Evolutionary conservation across 306 rosid genomes (phyloP).

Genomic region (Elaeagnus macrophylla): DNA sequence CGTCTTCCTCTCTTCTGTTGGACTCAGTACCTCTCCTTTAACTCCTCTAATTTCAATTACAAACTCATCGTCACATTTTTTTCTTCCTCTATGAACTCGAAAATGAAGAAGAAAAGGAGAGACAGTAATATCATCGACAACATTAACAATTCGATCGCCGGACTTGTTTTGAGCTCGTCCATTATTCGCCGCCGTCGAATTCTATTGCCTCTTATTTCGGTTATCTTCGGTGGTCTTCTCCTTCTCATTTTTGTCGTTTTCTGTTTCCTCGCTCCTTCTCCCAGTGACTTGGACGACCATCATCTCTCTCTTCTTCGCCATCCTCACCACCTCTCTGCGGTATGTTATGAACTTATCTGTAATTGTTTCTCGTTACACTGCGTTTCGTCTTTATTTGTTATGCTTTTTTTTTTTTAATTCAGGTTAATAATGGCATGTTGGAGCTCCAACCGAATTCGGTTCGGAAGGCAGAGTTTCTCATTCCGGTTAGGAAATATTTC

Average conservation of each 20-base stretch:
- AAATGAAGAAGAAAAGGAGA: no score
- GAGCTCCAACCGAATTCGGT: conserved; percentile 15
- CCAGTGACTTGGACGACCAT: conserved; percentile 18
- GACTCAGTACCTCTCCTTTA: no score
- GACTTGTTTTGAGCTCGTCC: no score
- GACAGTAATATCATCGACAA: no score
- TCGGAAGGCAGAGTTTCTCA: conserved; percentile 17
- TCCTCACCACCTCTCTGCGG: conserved; percentile 4
- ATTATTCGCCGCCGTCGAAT: no score
- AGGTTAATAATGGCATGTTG: conserved; percentile 17
- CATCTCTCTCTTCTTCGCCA: conserved; percentile 13
- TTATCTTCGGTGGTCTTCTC: conserved; percentile 42
- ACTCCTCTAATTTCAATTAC: no score
- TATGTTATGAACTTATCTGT: not conserved
- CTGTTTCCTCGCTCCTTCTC: conserved; percentile 35
- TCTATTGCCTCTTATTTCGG: conserved; percentile 41
- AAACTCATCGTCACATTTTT: no score
- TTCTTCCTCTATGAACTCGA: no score
- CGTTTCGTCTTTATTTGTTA: no score
- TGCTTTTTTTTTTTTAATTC: not conserved
- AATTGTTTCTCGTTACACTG: not conserved
- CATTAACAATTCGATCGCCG: no score
- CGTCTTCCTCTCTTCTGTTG: no score
- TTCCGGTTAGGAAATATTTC: conserved; percentile 25
- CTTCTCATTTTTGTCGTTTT: conserved; percentile 33